These are phyloP conservation scores for Aspergillus taichungensis DNA, from an alignment of 495 filamentous ascomycete genomes.

Conservation along the genomic window DNA sequence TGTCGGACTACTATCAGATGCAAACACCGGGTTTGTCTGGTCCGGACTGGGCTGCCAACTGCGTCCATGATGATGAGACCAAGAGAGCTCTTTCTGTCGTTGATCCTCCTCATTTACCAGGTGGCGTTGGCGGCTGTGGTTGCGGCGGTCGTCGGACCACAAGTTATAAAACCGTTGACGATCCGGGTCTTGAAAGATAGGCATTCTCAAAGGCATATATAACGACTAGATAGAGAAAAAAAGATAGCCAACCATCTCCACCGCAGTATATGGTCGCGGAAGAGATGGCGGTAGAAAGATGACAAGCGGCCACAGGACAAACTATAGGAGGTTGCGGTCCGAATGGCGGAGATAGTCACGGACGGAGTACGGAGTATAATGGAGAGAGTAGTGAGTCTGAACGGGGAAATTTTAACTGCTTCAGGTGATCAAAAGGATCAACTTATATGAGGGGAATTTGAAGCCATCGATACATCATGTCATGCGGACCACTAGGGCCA, in stretches of 20 bases:
- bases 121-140: no score
- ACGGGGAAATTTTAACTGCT: no score
- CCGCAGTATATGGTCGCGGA: not conserved
- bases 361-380: no score
- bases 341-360: not conserved
- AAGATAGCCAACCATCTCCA: slow-evolving; percentile 10
- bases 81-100: slow-evolving; percentile 8
- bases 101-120: slow-evolving; percentile 9
- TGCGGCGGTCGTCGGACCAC: slow-evolving; percentile 19
- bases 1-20: slow-evolving; percentile 1
- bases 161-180: slow-evolving; percentile 21
- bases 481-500: no score
- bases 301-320: no score
- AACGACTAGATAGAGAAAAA: not conserved
- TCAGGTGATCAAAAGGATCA: no score
- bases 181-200: slow-evolving; percentile 33
- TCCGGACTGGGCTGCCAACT: no score
- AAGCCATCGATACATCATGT: no score
- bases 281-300: not conserved
- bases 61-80: slow-evolving; percentile 5
- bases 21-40: not conserved
- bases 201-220: slow-evolving; percentile 23
- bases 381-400: no score
- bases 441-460: no score
- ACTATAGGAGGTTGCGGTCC: no score